phyloP scores from a whole-genome alignment of 768 basidiomycete species.

The Butyriboletus loyo region DNA sequence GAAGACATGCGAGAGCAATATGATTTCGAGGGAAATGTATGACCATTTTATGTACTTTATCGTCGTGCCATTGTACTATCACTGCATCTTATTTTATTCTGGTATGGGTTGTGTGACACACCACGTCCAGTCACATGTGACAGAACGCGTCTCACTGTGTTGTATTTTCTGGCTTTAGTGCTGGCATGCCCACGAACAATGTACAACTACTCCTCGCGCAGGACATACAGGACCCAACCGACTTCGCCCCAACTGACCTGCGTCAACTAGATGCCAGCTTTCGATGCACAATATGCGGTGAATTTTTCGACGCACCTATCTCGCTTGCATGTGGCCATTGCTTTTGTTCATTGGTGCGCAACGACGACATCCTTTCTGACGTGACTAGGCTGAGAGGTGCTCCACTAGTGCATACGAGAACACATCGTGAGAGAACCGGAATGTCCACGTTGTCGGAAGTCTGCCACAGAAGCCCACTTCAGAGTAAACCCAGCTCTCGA shows the following conservation, averaged over 20 bases:
- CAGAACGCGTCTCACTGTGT: constrained; percentile 11
- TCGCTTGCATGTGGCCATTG: constrained; percentile 74
- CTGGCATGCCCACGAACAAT: constrained; percentile 27
- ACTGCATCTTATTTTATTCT: constrained; percentile 7
- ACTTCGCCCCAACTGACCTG: constrained; percentile 64
- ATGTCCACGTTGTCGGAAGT: constrained; percentile 70
- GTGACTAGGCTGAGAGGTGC: constrained; percentile 3
- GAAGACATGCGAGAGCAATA: constrained; percentile 41
- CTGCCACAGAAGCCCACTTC: constrained; percentile 57
- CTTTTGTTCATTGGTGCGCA: constrained; percentile 72
- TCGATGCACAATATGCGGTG: constrained; percentile 75
- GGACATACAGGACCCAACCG: constrained; percentile 60
- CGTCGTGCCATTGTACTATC: constrained; percentile 24
- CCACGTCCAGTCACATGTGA: constrained; percentile 25
- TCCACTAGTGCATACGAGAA: constrained; percentile 63
- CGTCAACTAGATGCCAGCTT: constrained; percentile 60
- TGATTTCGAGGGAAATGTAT: constrained; percentile 42
- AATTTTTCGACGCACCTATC: constrained; percentile 71
- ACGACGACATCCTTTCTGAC: neutral
- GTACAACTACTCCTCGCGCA: constrained; percentile 30
- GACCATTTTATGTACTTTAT: constrained; percentile 12
- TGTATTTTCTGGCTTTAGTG: neutral
- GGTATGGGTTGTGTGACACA: constrained; percentile 16
- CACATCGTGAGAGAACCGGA: constrained; percentile 56
- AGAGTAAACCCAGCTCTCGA: constrained; percentile 70